Base-by-base conservation (phyloP, 208 protist genomes). In the Lotmaria passim region DNA sequence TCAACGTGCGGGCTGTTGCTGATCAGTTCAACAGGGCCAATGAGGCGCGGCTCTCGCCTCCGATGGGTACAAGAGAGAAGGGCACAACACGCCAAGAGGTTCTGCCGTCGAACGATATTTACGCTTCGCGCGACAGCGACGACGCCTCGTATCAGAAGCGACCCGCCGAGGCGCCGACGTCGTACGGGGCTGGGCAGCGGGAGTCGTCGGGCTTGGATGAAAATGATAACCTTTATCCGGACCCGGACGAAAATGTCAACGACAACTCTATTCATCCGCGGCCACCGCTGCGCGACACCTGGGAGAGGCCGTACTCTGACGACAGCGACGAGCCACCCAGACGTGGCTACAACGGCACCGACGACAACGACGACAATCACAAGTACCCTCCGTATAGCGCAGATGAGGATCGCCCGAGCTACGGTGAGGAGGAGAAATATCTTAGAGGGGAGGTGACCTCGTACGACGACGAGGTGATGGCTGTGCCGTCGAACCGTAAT, bases 121-220 rank as follows among this genome's bases (percentile, higher is more conserved):
- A 63, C 41, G 57, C 57, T 17, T 63, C 57, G 17, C 57, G 41
- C 26, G 57, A 63, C 28, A 63, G 57, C 57, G 57, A 63, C 28
- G 41, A 63, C 28, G 57, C 57, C 26, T 63, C 57, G 5, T 63
- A 63, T 34, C 21, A 34, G 28, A 63, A 63, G 57, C 57, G 57
- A 17, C 24, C 41, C 6, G 23, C 15, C 6, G 21, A 61, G 2
- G 26, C 2, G 38, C 33, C 30, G 15, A 2, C 30, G 52, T 1
- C 15, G 50, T 2, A n/a, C n/a, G n/a, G n/a, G n/a, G n/a, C n/a
- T n/a, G n/a, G n/a, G n/a, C n/a, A n/a, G n/a, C n/a, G n/a, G n/a
- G n/a, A n/a, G n/a, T n/a, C n/a, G n/a, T n/a, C n/a, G n/a, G 30
- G n/a, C 50, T 3, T 3, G 12, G 30, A 43, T 43, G 52, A 8